A percentile compares a stretch with the other conserved stretches of the same genome.
Evolutionary conservation across 129 eudicot genomes (phyloP).

Genomic region (Arctium lappa): DNA sequence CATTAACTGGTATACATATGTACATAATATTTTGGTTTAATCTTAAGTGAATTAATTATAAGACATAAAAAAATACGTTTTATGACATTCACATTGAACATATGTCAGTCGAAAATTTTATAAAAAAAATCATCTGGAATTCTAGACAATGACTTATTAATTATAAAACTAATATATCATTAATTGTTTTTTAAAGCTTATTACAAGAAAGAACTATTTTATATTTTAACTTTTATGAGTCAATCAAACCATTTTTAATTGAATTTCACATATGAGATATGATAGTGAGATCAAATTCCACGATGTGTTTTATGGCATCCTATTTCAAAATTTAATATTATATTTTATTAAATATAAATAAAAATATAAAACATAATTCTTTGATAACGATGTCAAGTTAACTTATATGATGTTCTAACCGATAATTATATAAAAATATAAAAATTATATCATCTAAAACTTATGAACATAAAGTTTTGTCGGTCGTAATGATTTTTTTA

Average conservation of each 20-base stretch:
- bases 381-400: background rate
- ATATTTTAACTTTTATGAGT: background rate
- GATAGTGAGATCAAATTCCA: no score
- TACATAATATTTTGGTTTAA: background rate
- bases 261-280: background rate
- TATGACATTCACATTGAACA: background rate
- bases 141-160: no score
- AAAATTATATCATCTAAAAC: background rate
- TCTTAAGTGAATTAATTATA: background rate
- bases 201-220: background rate
- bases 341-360: background rate
- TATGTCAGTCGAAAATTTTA: background rate
- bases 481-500: background rate
- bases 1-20: background rate
- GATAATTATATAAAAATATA: background rate
- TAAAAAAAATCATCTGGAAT: no score
- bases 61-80: background rate
- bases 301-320: background rate
- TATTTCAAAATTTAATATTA: background rate
- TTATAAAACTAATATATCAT: no score
- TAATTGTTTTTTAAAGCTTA: background rate
- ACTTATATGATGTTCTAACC: background rate
- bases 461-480: background rate
- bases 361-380: background rate
- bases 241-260: background rate